These are phyloP conservation scores for Mycena albidolilacea DNA, from an alignment of 768 basidiomycete genomes.

Conservation along the genomic window DNA sequence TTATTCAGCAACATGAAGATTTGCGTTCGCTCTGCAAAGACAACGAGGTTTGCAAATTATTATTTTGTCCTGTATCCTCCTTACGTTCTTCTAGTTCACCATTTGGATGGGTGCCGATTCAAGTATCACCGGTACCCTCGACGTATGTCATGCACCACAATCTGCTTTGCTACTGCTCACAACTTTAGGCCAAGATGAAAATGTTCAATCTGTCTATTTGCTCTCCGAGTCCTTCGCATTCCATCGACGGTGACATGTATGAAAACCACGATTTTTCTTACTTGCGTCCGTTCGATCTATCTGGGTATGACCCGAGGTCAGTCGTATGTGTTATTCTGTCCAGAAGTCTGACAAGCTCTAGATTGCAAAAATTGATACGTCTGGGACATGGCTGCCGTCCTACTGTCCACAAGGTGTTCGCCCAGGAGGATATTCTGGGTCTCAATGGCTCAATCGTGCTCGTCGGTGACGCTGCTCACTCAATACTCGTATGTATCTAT, in stretches of 20 bases:
- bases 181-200: constrained; percentile 1
- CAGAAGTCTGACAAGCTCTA: background rate
- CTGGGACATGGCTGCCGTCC: constrained; percentile 16
- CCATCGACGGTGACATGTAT: constrained; percentile 19
- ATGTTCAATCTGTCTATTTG: constrained; percentile 25
- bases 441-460: constrained; percentile 50
- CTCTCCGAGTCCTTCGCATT: constrained; percentile 3
- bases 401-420: constrained; percentile 29
- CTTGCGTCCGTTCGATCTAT: constrained; percentile 25
- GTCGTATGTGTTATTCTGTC: background rate
- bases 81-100: constrained; percentile 21
- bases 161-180: background rate
- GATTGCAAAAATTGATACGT: constrained; percentile 21
- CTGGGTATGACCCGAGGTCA: constrained; percentile 30
- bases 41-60: constrained; percentile 13
- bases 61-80: background rate
- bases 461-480: constrained; percentile 60
- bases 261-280: background rate
- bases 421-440: constrained; percentile 53
- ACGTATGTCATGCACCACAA: constrained; percentile 3
- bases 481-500: constrained; percentile 50
- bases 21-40: constrained; percentile 21
- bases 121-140: constrained; percentile 22
- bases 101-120: constrained; percentile 34
- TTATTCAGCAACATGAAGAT: constrained; percentile 18